These are phyloP conservation scores for Protea cynaroides DNA, from an alignment of 164 flowering plant genomes.

Conservation along the genomic window DNA sequence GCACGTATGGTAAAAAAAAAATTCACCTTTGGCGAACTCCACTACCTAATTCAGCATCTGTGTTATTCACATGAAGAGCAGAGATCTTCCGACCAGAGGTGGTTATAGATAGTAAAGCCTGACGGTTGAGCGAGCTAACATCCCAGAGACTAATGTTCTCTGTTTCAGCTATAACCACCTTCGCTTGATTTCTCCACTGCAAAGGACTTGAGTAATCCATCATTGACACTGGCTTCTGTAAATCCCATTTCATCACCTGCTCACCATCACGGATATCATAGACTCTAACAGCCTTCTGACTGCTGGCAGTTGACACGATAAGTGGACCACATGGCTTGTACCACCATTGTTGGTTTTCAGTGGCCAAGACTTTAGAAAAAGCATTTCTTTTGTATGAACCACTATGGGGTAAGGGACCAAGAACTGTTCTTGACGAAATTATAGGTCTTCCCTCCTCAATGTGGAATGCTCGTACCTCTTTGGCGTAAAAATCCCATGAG, in stretches of 20 bases:
- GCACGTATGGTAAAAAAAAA: not conserved
- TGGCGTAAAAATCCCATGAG: constrained; percentile 91
- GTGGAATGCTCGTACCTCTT: constrained; percentile 68
- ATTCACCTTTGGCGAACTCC: constrained; percentile 88
- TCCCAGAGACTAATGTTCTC: constrained; percentile 85
- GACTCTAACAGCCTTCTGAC: constrained; percentile 49
- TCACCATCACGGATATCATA: constrained; percentile 97
- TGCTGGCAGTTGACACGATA: constrained; percentile 62
- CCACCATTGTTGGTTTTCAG: constrained; percentile 83
- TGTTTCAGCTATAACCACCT: constrained; percentile 76
- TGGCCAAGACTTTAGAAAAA: constrained; percentile 23
- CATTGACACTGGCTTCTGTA: constrained; percentile 49
- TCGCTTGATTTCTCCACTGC: constrained; percentile 95
- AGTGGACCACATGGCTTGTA: constrained; percentile 94
- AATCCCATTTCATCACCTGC: constrained; percentile 79
- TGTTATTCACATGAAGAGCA: constrained; percentile 85
- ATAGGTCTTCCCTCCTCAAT: constrained; percentile 39
- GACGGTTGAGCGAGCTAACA: constrained; percentile 66
- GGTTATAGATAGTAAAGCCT: constrained; percentile 49
- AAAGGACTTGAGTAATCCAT: constrained; percentile 90
- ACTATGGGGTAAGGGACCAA: constrained; percentile 51
- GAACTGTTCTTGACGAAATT: constrained; percentile 49
- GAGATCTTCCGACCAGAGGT: constrained; percentile 50
- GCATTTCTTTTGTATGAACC: constrained; percentile 36
- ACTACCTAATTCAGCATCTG: constrained; percentile 90